phyloP scores from a whole-genome alignment of 192 early-diverging fungal genomes.

The Coemansia biformis region DNA sequence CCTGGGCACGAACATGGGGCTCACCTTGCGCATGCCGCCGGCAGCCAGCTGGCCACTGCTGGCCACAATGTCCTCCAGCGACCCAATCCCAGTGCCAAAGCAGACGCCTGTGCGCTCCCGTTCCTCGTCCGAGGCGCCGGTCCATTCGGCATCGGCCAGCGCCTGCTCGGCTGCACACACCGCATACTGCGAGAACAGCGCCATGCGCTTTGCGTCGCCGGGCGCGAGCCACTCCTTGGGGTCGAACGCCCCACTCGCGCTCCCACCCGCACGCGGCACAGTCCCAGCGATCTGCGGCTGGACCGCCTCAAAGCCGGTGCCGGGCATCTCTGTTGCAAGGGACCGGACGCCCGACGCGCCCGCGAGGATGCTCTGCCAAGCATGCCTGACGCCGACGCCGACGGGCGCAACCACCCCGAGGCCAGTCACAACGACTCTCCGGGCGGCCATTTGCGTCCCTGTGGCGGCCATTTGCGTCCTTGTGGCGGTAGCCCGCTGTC shows the following conservation, averaged over 20 bases:
- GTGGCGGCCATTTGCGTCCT: too few species aligned
- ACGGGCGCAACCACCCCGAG: constrained; percentile 90
- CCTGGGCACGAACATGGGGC: constrained; percentile 86
- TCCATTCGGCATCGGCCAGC: constrained; percentile 76
- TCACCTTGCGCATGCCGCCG: constrained; percentile 66
- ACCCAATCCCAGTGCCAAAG: constrained; percentile 91
- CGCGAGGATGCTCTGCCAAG: constrained; percentile 70
- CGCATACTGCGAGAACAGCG: constrained; percentile 84
- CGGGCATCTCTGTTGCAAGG: constrained; percentile 18
- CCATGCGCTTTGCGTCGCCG: constrained; percentile 71
- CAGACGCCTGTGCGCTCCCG: constrained; percentile 76
- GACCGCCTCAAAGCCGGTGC: constrained; percentile 56
- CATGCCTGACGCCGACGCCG: constrained; percentile 63
- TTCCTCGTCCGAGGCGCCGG: constrained; percentile 52
- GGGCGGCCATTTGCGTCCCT: constrained; percentile 19
- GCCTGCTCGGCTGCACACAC: constrained; percentile 79
- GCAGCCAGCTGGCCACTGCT: constrained; percentile 50
- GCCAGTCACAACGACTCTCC: constrained; percentile 91
- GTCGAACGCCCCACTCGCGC: constrained; percentile 60
- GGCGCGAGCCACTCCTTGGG: constrained; percentile 67
- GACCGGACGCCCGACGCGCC: constrained; percentile 74
- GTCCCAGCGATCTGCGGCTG: constrained; percentile 73
- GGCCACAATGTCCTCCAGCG: constrained; percentile 73
- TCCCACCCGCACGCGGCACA: constrained; percentile 53
- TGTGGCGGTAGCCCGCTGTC: too few species aligned